phyloP scores from a whole-genome alignment of 768 basidiomycete genomes.

The Erythrobasidium yunnanense region DNA sequence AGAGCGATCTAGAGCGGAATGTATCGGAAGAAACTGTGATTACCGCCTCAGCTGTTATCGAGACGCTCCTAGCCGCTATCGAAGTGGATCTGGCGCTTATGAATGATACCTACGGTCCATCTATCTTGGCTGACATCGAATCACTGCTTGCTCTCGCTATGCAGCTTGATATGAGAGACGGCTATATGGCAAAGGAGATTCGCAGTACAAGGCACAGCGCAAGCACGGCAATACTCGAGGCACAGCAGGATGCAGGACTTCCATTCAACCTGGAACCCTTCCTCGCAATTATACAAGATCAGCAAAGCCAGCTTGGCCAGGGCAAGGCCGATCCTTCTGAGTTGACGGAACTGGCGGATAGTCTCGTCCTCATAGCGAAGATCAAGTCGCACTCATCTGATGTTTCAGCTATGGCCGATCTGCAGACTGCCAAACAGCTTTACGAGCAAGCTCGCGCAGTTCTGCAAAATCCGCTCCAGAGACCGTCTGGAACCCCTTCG shows the following conservation, averaged over 20 bases:
- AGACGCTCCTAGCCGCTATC: constrained; percentile 4
- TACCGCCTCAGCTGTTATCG: constrained; percentile 11
- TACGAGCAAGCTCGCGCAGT: background rate
- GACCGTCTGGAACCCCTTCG: background rate
- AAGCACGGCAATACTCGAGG: background rate
- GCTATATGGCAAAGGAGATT: constrained; percentile 12
- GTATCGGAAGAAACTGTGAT: constrained; percentile 1
- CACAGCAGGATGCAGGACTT: background rate
- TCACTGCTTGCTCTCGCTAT: background rate
- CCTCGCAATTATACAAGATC: background rate
- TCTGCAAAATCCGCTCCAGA: constrained; percentile 5
- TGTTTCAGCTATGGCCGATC: background rate
- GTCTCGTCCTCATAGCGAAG: background rate
- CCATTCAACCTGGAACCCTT: background rate
- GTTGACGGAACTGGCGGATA: constrained; percentile 6
- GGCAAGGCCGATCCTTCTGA: background rate
- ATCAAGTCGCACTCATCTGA: background rate
- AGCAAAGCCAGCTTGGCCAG: background rate
- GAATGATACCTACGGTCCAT: background rate
- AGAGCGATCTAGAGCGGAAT: background rate
- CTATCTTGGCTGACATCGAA: background rate
- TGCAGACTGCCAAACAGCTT: background rate
- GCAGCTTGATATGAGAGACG: background rate
- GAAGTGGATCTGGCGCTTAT: background rate
- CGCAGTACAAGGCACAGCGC: background rate